Conservation (phyloP, 2,329 filamentous ascomycete genomes). For the Zymoseptoria tritici region DNA sequence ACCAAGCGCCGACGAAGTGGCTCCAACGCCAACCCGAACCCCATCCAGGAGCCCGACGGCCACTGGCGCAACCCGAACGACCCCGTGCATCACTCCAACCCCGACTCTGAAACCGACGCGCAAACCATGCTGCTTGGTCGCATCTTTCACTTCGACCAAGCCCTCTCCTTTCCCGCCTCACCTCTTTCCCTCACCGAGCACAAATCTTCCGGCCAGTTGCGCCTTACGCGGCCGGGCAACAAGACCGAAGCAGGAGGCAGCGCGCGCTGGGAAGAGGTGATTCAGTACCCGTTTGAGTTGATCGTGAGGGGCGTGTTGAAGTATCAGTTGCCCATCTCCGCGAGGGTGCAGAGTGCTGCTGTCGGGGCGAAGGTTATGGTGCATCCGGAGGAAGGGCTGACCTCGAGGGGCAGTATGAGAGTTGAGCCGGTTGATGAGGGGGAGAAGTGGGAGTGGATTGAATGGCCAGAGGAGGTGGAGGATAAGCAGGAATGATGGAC, state of each 20-base stretch:
- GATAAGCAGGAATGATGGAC: slow-evolving; percentile 2
- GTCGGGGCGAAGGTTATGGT: slow-evolving; percentile 37
- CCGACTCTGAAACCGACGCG: slow-evolving; percentile 50
- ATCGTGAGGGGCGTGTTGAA: slow-evolving; percentile 86
- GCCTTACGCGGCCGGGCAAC: slow-evolving; percentile 77
- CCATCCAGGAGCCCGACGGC: slow-evolving; percentile 18
- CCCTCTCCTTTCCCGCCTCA: slow-evolving; percentile 80
- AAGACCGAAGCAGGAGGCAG: slow-evolving; percentile 74
- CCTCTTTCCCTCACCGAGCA: slow-evolving; percentile 70
- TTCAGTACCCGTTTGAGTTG: slow-evolving; percentile 87
- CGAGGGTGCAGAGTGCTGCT: slow-evolving; percentile 45
- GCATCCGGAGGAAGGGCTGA: slow-evolving; percentile 32
- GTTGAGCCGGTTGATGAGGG: slow-evolving; percentile 21
- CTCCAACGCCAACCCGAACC: slow-evolving; percentile 8
- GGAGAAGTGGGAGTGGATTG: slow-evolving; percentile 28
- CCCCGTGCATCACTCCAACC: slow-evolving; percentile 37
- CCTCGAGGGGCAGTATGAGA: slow-evolving; percentile 24
- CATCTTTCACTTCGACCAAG: slow-evolving; percentile 78
- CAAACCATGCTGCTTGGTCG: slow-evolving; percentile 90
- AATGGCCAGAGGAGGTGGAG: slow-evolving; percentile 20
- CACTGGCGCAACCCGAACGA: slow-evolving; percentile 22
- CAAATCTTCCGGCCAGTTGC: slow-evolving; percentile 72
- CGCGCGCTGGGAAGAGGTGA: slow-evolving; percentile 80
- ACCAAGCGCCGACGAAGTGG: slow-evolving; percentile 3
- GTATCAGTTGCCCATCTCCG: slow-evolving; percentile 61